These are phyloP conservation scores for Solanum pennellii DNA, from an alignment of 257 asterid genomes.

Conservation along the genomic window DNA sequence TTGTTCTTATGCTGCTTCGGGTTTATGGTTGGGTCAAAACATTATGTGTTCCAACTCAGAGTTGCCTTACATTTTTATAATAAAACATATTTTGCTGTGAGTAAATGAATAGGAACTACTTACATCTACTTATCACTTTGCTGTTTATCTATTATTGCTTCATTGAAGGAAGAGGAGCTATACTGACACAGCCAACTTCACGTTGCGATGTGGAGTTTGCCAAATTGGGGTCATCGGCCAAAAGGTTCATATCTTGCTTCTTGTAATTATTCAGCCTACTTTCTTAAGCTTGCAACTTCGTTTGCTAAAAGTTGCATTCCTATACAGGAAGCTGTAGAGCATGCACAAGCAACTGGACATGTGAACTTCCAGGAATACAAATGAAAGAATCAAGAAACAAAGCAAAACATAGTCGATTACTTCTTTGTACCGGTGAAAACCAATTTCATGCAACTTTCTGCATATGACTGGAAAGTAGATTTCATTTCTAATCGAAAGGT, in stretches of 20 bases:
- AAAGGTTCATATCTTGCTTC: constrained; percentile 37
- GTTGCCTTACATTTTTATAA: neutral
- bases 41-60: neutral
- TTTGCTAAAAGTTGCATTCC: neutral
- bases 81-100: neutral
- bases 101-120: neutral
- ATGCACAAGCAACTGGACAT: constrained; percentile 88
- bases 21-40: neutral
- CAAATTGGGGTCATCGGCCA: constrained; percentile 88
- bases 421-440: neutral
- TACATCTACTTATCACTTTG: neutral
- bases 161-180: constrained; percentile 71
- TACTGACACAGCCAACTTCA: constrained; percentile 84
- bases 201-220: constrained; percentile 91
- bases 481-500: neutral
- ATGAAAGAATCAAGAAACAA: constrained; percentile 15
- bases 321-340: constrained; percentile 88
- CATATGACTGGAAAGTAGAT: neutral
- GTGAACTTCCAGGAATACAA: constrained; percentile 82
- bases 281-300: neutral
- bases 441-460: neutral
- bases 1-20: neutral
- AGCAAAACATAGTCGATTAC: neutral
- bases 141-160: neutral
- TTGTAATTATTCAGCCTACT: neutral